These are phyloP conservation scores for Neonectria faginata DNA, from an alignment of 2,329 filamentous ascomycete genomes.

Conservation along the genomic window DNA sequence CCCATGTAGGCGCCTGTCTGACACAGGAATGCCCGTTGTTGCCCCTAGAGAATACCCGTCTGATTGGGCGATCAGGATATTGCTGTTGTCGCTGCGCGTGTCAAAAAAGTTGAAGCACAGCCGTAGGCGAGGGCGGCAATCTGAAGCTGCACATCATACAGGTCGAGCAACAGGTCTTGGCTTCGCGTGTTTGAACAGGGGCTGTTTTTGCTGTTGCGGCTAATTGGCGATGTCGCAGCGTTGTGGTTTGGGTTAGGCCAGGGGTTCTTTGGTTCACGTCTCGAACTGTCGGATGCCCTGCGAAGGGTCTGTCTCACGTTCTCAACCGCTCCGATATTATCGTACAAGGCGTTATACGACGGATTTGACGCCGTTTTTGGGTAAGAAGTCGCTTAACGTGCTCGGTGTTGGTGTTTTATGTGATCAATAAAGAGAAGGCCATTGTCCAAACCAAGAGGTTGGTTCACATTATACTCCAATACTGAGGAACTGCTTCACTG, in stretches of 20 bases:
- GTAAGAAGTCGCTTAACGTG: neutral
- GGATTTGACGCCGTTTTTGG: neutral
- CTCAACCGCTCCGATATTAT: neutral
- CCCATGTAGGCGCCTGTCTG: constrained; percentile 1
- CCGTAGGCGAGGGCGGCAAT: constrained; percentile 8
- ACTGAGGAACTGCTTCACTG: too few relatives aligned
- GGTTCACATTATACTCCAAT: too few relatives aligned
- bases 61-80: constrained; percentile 17
- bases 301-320: neutral
- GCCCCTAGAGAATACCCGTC: neutral
- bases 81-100: constrained; percentile 6
- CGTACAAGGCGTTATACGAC: neutral
- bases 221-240: constrained; percentile 15
- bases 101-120: constrained; percentile 16
- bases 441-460: too few relatives aligned
- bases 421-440: too few relatives aligned
- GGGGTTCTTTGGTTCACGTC: neutral
- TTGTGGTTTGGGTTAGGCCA: constrained; percentile 20
- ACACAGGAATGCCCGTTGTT: neutral
- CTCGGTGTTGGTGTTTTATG: too few relatives aligned
- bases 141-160: constrained; percentile 31
- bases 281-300: neutral
- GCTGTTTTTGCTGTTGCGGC: neutral
- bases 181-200: constrained; percentile 23
- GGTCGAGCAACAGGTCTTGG: constrained; percentile 24